These are phyloP conservation scores for Tardiomyces digboiensis DNA, from an alignment of 1,139 yeast species.

Conservation along the genomic window DNA sequence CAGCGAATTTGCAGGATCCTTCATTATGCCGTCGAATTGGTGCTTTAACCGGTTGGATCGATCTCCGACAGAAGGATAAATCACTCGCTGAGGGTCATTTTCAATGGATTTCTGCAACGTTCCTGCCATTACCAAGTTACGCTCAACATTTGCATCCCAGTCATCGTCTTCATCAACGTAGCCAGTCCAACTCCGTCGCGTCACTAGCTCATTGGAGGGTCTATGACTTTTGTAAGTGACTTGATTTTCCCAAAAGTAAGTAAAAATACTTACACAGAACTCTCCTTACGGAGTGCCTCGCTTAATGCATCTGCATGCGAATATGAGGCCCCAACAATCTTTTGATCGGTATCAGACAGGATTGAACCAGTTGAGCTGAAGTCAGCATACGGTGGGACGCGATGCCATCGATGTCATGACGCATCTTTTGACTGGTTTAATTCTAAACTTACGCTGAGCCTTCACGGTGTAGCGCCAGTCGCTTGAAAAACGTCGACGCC, in stretches of 20 bases:
- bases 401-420: too few species aligned
- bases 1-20: conserved; percentile 30
- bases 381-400: too few species aligned
- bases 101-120: conserved; percentile 27
- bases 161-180: conserved; percentile 68
- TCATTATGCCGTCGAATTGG: conserved; percentile 28
- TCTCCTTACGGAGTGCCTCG: conserved; percentile 4
- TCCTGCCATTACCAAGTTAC: conserved; percentile 23
- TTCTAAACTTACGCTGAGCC: conserved; percentile 3
- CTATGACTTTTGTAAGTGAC: conserved; percentile 1
- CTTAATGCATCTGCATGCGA: conserved; percentile 29
- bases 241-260: too few species aligned
- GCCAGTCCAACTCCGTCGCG: conserved; percentile 10
- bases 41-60: conserved; percentile 19
- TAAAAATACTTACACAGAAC: conserved; percentile 1
- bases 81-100: conserved; percentile 10
- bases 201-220: not conserved
- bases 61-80: conserved; percentile 11
- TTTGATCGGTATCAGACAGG: conserved; percentile 21
- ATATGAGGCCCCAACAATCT: conserved; percentile 34
- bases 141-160: conserved; percentile 84
- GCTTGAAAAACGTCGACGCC: conserved; percentile 47
- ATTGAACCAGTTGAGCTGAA: conserved; percentile 10
- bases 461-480: conserved; percentile 30
- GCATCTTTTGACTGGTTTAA: too few species aligned